phyloP scores from a whole-genome alignment of 768 basidiomycete genomes.

The Kwoniella sp. region DNA sequence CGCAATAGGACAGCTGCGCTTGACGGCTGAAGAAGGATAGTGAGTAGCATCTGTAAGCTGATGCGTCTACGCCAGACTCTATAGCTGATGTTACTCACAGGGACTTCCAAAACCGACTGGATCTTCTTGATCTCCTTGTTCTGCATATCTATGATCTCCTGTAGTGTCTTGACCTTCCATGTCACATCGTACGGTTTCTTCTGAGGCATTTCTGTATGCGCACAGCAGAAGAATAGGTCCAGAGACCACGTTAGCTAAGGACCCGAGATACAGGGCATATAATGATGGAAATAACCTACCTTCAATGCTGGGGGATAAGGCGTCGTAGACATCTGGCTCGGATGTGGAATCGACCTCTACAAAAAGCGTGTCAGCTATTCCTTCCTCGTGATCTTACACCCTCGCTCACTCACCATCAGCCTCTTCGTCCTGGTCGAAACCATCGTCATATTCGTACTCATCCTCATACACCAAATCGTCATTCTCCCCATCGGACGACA shows the following conservation, averaged over 20 bases:
- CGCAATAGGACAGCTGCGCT: slow-evolving; percentile 78
- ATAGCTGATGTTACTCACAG: slow-evolving; percentile 64
- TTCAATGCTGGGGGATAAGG: slow-evolving; percentile 45
- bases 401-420: slow-evolving; percentile 18
- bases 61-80: too few relatives aligned
- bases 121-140: slow-evolving; percentile 80
- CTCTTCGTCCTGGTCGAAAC: slow-evolving; percentile 33
- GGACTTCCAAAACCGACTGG: slow-evolving; percentile 80
- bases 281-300: slow-evolving; percentile 33
- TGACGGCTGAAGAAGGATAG: slow-evolving; percentile 57
- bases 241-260: not conserved
- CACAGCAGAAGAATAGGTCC: not conserved
- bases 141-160: slow-evolving; percentile 77
- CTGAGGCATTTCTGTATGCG: slow-evolving; percentile 34
- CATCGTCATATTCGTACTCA: slow-evolving; percentile 38
- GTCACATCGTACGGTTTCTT: slow-evolving; percentile 72
- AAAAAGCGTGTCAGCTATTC: slow-evolving; percentile 7
- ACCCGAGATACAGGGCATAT: not conserved
- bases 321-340: slow-evolving; percentile 50
- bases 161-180: slow-evolving; percentile 73
- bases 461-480: slow-evolving; percentile 41
- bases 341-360: slow-evolving; percentile 41
- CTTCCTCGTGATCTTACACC: too few relatives aligned
- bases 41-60: not conserved
- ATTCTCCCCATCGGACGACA: slow-evolving; percentile 47